Evolutionary conservation across 768 basidiomycete species (phyloP).

Genomic region (Hericium alpestre): DNA sequence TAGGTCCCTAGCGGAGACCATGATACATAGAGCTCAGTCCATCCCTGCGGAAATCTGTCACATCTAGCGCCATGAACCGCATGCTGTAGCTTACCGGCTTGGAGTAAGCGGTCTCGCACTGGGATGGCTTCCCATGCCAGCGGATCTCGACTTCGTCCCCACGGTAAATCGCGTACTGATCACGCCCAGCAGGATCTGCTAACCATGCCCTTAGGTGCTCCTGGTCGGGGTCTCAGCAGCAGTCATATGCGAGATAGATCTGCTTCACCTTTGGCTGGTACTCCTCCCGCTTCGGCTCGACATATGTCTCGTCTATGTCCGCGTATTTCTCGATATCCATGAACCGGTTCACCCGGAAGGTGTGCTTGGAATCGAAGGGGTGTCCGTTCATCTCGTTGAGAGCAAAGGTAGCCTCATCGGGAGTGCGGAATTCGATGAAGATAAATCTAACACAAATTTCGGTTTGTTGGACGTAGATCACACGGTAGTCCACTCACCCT

Average conservation of each 20-base stretch:
- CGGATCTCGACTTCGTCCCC: conserved; percentile 83
- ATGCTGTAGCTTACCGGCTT: conserved; percentile 49
- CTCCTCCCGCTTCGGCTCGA: conserved; percentile 63
- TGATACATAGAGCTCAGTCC: conserved; percentile 93
- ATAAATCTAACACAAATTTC: conserved; percentile 43
- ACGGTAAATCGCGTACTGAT: conserved; percentile 91
- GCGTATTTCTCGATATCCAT: conserved; percentile 81
- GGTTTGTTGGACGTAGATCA: background rate
- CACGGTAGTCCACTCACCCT: conserved; percentile 46
- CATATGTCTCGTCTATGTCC: conserved; percentile 65
- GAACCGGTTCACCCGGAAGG: conserved; percentile 78
- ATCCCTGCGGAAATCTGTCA: conserved; percentile 43
- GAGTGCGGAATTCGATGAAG: conserved; percentile 69
- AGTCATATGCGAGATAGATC: background rate
- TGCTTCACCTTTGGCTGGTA: conserved; percentile 61
- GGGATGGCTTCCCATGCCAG: conserved; percentile 90
- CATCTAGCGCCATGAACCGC: background rate
- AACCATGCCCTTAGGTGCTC: conserved; percentile 96
- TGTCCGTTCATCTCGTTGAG: conserved; percentile 60
- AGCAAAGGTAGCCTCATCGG: conserved; percentile 62
- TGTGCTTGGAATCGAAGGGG: conserved; percentile 81
- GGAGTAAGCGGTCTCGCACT: conserved; percentile 64
- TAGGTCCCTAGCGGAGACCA: conserved; percentile 98
- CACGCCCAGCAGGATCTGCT: conserved; percentile 82
- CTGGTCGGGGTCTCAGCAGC: conserved; percentile 28